These are phyloP conservation scores for Cladophialophora psammophila DNA, from an alignment of 2,329 filamentous ascomycete genomes.

Conservation along the genomic window DNA sequence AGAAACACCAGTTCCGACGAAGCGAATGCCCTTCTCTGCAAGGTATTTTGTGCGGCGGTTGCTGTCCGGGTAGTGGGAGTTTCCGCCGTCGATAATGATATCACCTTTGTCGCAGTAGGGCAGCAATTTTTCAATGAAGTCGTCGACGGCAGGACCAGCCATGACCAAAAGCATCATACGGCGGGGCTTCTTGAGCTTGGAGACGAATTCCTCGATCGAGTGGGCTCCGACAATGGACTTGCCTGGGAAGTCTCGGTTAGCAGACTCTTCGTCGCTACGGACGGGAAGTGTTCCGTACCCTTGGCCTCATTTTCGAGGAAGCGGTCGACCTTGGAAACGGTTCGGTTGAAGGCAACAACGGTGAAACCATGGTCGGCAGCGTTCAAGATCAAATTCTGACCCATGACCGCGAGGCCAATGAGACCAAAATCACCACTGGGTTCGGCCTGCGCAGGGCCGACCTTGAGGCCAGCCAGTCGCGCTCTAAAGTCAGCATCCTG, in stretches of 20 bases:
- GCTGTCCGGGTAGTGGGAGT: constrained; percentile 99
- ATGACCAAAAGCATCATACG: constrained; percentile 99
- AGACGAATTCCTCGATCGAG: constrained; percentile 90
- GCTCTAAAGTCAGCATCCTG: constrained; percentile 65
- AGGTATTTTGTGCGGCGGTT: constrained; percentile 97
- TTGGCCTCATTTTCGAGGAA: constrained; percentile 92
- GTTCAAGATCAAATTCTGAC: constrained; percentile 88
- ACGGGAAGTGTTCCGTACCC: constrained; percentile 56
- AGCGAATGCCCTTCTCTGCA: constrained; percentile 83
- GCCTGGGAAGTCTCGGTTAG: constrained; percentile 61
- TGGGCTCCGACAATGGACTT: constrained; percentile 95
- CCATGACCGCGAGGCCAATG: constrained; percentile 91
- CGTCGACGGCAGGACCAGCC: constrained; percentile 96
- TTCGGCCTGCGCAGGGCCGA: constrained; percentile 65
- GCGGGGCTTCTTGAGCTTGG: constrained; percentile 96
- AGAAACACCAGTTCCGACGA: constrained; percentile 96
- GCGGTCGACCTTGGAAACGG: constrained; percentile 94
- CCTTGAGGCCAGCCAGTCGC: constrained; percentile 76
- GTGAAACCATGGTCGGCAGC: constrained; percentile 93
- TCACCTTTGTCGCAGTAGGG: constrained; percentile 83
- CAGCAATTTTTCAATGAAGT: constrained; percentile 96
- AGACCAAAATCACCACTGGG: constrained; percentile 86
- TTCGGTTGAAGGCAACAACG: constrained; percentile 98
- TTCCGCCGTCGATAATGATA: constrained; percentile 99
- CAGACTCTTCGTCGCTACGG: neutral